Percentiles rank a stretch among this genome's conserved stretches.
Conservation (phyloP, 75 land plant genomes). For the Adiantum capillusveneris region DNA sequence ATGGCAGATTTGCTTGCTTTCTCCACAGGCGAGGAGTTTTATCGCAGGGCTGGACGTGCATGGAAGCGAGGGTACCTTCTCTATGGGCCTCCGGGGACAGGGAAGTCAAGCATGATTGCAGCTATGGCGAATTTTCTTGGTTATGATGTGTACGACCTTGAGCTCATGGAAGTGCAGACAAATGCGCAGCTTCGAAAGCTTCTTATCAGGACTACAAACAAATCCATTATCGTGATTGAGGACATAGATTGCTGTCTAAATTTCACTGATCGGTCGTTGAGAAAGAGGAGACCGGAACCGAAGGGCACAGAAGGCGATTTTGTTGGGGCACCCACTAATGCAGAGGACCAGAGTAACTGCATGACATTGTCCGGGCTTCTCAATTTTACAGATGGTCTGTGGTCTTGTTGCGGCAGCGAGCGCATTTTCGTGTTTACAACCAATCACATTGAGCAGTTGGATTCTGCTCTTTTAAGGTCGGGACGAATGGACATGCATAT, state of each 20-base stretch:
- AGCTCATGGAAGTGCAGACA: slow-evolving; percentile 26
- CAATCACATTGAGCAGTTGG: slow-evolving; percentile 81
- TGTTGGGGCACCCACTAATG: not conserved
- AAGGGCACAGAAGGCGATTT: not conserved
- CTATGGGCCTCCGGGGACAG: too few species aligned
- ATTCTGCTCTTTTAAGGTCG: slow-evolving; percentile 66
- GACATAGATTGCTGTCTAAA: slow-evolving; percentile 57
- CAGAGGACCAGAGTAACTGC: not conserved
- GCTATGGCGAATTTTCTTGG: slow-evolving; percentile 54
- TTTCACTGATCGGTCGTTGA: too few species aligned
- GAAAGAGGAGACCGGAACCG: slow-evolving; percentile 6
- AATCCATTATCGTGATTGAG: slow-evolving; percentile 49
- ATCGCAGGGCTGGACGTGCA: slow-evolving; percentile 61
- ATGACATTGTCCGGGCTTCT: slow-evolving; percentile 62
- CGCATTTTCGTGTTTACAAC: too few species aligned
- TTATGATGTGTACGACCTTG: slow-evolving; percentile 53
- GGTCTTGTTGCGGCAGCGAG: slow-evolving; percentile 82
- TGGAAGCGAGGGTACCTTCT: too few species aligned
- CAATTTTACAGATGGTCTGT: slow-evolving; percentile 70
- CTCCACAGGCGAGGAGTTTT: slow-evolving; percentile 14
- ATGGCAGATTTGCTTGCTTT: slow-evolving; percentile 24
- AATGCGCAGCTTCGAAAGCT: slow-evolving; percentile 40
- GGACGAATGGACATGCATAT: slow-evolving; percentile 96
- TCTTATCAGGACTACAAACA: slow-evolving; percentile 30
- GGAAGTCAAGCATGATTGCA: slow-evolving; percentile 66